Percentiles rank a stretch among this genome's conserved stretches.
phyloP scores from a whole-genome alignment of 306 rosid genomes.

The cucumber (Cucumis sativus) region DNA sequence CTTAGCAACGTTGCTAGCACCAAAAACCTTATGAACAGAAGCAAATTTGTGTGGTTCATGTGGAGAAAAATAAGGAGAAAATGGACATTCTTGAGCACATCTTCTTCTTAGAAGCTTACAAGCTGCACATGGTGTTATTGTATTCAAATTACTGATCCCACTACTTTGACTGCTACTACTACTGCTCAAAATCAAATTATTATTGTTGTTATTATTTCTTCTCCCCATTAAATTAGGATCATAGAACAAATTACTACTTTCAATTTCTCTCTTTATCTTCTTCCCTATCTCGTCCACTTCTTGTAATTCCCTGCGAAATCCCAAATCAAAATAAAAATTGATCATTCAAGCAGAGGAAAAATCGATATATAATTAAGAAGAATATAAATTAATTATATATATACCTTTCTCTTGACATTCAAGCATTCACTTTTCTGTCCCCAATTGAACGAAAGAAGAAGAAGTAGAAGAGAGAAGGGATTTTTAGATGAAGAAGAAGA shows the following conservation, averaged over 20 bases:
- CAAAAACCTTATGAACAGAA: constrained; percentile 91
- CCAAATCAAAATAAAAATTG: neutral
- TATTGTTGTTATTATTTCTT: constrained; percentile 20
- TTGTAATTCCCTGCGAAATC: constrained; percentile 13
- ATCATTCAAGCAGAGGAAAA: neutral
- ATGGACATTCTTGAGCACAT: constrained; percentile 94
- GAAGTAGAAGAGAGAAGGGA: neutral
- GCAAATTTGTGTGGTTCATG: constrained; percentile 96
- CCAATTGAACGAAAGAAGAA: neutral
- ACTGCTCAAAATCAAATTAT: too few species aligned
- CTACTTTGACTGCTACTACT: too few species aligned
- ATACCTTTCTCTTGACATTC: constrained; percentile 97
- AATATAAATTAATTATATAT: too few species aligned
- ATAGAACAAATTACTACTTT: neutral
- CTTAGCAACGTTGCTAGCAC: constrained; percentile 98
- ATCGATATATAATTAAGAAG: too few species aligned
- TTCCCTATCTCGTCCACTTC: constrained; percentile 77
- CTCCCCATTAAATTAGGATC: neutral
- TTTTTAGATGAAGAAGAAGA: neutral
- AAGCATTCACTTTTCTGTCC: constrained; percentile 43
- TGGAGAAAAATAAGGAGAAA: constrained; percentile 95
- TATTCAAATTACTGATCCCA: constrained; percentile 29
- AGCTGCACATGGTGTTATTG: constrained; percentile 94
- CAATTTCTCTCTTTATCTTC: constrained; percentile 68
- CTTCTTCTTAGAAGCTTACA: constrained; percentile 86